A percentile compares a stretch with the other conserved stretches of the same genome.
phyloP scores from a whole-genome alignment of 179 eudicot genomes.

The Silene noctiflora region DNA sequence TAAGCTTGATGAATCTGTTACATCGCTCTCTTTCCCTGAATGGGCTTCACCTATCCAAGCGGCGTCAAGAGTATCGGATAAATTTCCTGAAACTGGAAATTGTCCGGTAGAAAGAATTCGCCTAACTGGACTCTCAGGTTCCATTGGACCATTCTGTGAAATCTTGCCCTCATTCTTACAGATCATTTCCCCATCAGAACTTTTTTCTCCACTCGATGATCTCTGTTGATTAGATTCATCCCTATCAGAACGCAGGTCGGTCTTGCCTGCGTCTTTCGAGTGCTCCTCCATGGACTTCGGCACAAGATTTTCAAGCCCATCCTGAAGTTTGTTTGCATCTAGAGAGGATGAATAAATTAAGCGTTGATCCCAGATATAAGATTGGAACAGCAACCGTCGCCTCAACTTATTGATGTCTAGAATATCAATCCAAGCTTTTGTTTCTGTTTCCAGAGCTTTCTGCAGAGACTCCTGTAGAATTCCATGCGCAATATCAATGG shows the following conservation, averaged over 20 bases:
- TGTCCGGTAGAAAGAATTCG: conserved; percentile 60
- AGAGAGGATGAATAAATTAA: conserved; percentile 44
- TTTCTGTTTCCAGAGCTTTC: conserved; percentile 35
- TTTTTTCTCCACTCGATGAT: conserved; percentile 25
- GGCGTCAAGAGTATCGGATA: conserved; percentile 75
- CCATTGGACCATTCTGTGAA: conserved; percentile 19
- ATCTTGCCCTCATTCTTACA: conserved; percentile 25
- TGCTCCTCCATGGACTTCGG: conserved; percentile 38
- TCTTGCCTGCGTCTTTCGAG: conserved; percentile 21
- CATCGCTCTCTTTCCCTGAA: conserved; percentile 33
- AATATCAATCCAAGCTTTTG: conserved; percentile 50
- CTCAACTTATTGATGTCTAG: conserved; percentile 72
- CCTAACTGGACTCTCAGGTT: conserved; percentile 31
- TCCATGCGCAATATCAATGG: conserved; percentile 12
- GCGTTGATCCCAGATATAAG: conserved; percentile 83
- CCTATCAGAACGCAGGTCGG: conserved; percentile 17
- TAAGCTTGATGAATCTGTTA: conserved; percentile 28
- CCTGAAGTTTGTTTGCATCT: conserved; percentile 28
- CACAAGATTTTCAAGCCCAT: conserved; percentile 27
- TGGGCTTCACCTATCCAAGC: conserved; percentile 70
- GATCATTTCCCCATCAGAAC: conserved; percentile 25
- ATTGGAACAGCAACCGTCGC: conserved; percentile 53
- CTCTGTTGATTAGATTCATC: conserved; percentile 28
- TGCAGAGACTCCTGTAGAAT: conserved; percentile 49
- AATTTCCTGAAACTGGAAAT: conserved; percentile 35